Base-by-base conservation (phyloP, 441 rosid genomes). In the Populus hybrid region DNA sequence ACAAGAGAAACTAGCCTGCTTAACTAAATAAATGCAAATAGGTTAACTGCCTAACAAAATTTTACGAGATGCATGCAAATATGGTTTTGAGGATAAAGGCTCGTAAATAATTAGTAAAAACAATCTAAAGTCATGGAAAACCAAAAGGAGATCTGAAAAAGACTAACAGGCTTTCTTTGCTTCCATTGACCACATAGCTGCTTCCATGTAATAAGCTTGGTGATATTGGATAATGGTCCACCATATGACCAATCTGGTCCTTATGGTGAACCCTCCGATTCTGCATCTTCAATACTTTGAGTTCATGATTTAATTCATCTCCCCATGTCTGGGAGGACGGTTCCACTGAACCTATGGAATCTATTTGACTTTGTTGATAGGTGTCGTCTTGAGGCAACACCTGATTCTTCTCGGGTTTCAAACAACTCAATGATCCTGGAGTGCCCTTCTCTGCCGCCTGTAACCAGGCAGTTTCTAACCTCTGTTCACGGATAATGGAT, bases 381-480 rank as follows among this genome's bases (percentile, higher is more conserved):
- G 83, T 82, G 50, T 85, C 94, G 68, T 94, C 99, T 84, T 91
- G 97, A 80, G 97, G 99, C 76, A 91, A 86, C 76, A 94, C 88
- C 82, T 94, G 97, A 82, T 94, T 96, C 91, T 90, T 96, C 85
- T 93, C 98, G 30, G 97, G 99, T 86, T 88, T 94, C 79, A 85
- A 59, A 42, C 84, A 83, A 82, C 75, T 75, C 74, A 90, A 66
- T 10, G 94, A 86, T 28, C 92, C 93, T 66, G 92, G 89, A 28
- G 91, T 88, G 76, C 94, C 93, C 87, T 94, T 94, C 81, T 94
- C 99, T 63, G 89, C 86, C 32, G 94, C 89, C 77, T 95, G 99
- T 83, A 96, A 83, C 99, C 98, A 94, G 12, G 98, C 99, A 30
- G 96, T 93, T 85, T 96, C 98, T 81, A 96, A 85, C 84, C 90